Conservation (phyloP, 2,329 filamentous ascomycete species). For the Cladosporium sphaerospermum region DNA sequence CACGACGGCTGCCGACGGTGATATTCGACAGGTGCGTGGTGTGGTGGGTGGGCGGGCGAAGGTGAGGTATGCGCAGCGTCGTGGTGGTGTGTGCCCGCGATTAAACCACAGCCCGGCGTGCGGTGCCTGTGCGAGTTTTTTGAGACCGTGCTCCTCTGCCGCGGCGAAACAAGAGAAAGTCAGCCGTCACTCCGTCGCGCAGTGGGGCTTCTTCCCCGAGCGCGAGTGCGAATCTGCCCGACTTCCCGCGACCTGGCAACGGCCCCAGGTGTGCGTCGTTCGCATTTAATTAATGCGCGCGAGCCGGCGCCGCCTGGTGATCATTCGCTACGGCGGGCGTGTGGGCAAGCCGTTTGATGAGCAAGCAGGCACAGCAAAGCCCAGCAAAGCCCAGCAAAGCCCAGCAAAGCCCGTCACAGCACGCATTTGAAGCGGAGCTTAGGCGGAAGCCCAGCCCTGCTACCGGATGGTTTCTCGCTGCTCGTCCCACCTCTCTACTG, state of each 20-base stretch:
- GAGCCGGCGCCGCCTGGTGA: too few species aligned
- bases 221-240: not conserved
- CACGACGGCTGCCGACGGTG: conserved; percentile 9
- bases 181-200: not conserved
- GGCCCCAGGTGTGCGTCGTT: not conserved
- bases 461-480: not conserved
- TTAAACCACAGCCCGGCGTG: conserved; percentile 2
- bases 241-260: not conserved
- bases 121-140: conserved; percentile 4
- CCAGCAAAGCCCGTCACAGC: too few species aligned
- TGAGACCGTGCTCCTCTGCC: conserved; percentile 2
- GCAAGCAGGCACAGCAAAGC: too few species aligned
- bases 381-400: too few species aligned
- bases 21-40: conserved; percentile 9
- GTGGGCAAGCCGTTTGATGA: too few species aligned
- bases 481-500: not conserved
- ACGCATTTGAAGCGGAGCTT: not conserved
- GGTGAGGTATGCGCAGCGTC: not conserved
- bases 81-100: conserved; percentile 7
- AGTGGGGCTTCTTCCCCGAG: not conserved
- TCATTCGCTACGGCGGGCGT: too few species aligned
- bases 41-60: not conserved
- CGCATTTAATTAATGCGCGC: too few species aligned
- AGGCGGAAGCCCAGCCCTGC: not conserved
- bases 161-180: not conserved